Evolutionary conservation across 176 grass and related monocot genomes (phyloP), one percentile per base, ranked within the genome.

Genomic region (Otatea glauca): DNA sequence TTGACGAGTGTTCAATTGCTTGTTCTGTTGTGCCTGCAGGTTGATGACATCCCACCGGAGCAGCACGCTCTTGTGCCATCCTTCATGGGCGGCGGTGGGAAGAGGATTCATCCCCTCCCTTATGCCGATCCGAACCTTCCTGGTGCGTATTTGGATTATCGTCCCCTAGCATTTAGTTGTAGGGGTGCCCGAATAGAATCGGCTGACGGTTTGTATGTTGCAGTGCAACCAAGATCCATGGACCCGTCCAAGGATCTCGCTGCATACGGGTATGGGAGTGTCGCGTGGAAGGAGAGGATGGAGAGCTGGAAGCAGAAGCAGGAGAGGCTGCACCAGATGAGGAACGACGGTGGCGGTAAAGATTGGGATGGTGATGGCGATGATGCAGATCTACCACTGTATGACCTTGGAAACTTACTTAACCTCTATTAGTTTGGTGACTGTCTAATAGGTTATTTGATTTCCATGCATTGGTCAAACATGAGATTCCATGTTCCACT

Each of bases 251-350:
- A 92, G 88, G 90, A 95, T 70, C 79, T 95, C 16, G 93, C 85
- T 60, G 90, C 93, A 24, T 95, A 95, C 59, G 93, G 93, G 20
- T 95, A 95, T 59, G 93, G 93, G 29, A 95, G 93, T 58, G 93
- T 95, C 11, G 93, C 93, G 44, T 95, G 93, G 93, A 95, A 95
- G 86, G 90, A 95, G 86, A 90, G 93, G 83, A 92, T 95, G 93
- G 90, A 95, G 67, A 87, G 80, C 75, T 95, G 93, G 93, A 95
- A 95, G 79, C 93, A 92, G 81, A 95, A 95, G 85, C 93, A 95
- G 77, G 93, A 95, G 17, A 95, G 91, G 65, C 61, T 86, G 74
- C 85, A 95, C 11, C 88, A 84, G 72, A 74, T 25, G 41, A 87
- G 90, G 14, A 89, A 77, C 63, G 86, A 92, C 65, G 79, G 85